These are phyloP conservation scores for Cerioporus squamosus DNA, from an alignment of 1,284 basidiomycete genomes.

Conservation along the genomic window DNA sequence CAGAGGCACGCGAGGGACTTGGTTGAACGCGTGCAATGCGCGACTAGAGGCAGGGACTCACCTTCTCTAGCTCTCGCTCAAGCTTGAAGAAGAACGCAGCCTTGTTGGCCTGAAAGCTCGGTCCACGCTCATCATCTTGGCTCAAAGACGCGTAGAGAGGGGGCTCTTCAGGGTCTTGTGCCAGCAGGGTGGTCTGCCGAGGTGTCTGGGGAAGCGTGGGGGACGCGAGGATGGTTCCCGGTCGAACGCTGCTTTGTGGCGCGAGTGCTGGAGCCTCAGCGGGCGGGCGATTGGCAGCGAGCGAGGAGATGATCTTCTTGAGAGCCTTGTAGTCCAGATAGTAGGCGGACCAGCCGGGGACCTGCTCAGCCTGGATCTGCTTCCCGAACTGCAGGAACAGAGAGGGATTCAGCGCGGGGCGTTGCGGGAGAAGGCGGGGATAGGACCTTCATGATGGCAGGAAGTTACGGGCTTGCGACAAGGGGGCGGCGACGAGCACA, in stretches of 20 bases:
- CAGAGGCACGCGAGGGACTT: neutral
- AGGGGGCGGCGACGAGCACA: constrained; percentile 4
- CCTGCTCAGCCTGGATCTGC: constrained; percentile 95
- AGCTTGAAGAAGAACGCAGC: constrained; percentile 99
- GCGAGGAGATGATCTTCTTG: constrained; percentile 99
- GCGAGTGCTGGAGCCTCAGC: constrained; percentile 90
- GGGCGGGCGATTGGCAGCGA: constrained; percentile 87
- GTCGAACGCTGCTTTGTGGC: constrained; percentile 68
- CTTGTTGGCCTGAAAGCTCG: constrained; percentile 91
- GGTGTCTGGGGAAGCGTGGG: neutral
- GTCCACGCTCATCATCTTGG: constrained; percentile 70
- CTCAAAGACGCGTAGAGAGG: constrained; percentile 63
- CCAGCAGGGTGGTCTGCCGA: neutral
- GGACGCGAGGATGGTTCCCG: constrained; percentile 55
- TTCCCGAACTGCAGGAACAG: constrained; percentile 86
- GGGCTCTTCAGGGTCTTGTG: constrained; percentile 41
- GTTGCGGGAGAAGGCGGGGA: constrained; percentile 3
- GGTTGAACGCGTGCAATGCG: neutral
- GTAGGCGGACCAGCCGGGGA: constrained; percentile 95
- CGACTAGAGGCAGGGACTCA: constrained; percentile 34
- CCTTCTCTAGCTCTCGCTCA: constrained; percentile 98
- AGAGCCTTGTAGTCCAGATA: constrained; percentile 99
- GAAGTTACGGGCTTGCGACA: neutral
- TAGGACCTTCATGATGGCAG: constrained; percentile 41
- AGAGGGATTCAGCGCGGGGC: constrained; percentile 18